Base-by-base conservation (phyloP, 2,329 filamentous ascomycete species). In the Ceratocystis destructans region DNA sequence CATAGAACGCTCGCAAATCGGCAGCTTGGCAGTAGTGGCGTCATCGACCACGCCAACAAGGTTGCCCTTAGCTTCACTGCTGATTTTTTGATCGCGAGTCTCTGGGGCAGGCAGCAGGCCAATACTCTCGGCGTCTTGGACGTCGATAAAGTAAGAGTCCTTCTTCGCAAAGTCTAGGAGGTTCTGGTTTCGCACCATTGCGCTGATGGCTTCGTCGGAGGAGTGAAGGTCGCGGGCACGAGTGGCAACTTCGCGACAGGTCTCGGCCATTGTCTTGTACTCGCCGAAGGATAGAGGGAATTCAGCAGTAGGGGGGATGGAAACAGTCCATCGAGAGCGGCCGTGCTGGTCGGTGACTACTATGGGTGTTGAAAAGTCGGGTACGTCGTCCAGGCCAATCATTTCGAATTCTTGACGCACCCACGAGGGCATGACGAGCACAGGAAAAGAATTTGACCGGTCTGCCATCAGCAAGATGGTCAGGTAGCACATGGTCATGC, bases 291-390 rank as follows among this genome's bases (percentile, higher is more conserved):
- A 75, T 1, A 94, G 74, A 1, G 90, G 90, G 68, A 93, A 93
- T 2, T 79, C 77, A 59, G 80, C 78, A 67, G 80, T 80, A 5
- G 80, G 78, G 0, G 90, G 90, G 46, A 96, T 91, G 1, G 84
- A 90, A 10, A 95, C 82, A 0, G 90, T 94, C 90, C 90, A 95
- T 73, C 83, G 87, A 10, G 84, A 78, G 64, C 80, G 81, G 2
- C 87, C 87, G 57, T 79, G 78, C 31, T 78, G 76, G 74, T 91
- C 88, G 15, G 80, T 83, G 59, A 92, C 79, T 5, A 89, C 80
- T 22, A 94, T 80, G 0, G 89, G 87, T 0, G 87, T 87, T 0
- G 89, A 86, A 69, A 88, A 85, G 33, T 87, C 80, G 0, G 89
- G 88, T n/a, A 90, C 74, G 53, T 78, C 78, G 68, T 85, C 81